These are phyloP conservation scores for Endocalyx cinctus DNA, from an alignment of 2,329 filamentous ascomycete species.

Conservation along the genomic window DNA sequence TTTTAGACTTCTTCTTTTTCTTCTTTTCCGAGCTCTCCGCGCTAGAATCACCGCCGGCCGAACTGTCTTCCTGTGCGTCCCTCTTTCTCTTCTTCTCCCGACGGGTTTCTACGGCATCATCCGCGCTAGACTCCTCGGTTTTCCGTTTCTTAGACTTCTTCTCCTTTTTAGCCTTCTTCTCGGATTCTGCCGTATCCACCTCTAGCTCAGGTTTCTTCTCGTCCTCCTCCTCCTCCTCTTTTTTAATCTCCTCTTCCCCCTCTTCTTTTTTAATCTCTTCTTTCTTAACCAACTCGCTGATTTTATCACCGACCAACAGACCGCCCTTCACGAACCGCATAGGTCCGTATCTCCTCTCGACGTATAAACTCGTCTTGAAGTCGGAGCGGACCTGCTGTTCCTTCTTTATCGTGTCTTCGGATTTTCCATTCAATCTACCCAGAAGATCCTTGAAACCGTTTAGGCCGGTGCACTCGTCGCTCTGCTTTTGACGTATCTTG, in stretches of 20 bases:
- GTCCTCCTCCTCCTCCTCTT: constrained; percentile 13
- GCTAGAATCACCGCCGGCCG: constrained; percentile 11
- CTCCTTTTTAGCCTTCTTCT: constrained; percentile 33
- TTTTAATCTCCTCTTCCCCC: constrained; percentile 29
- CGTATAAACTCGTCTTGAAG: constrained; percentile 67
- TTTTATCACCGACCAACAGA: constrained; percentile 55
- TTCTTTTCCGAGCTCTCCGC: constrained; percentile 15
- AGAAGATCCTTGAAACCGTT: constrained; percentile 83
- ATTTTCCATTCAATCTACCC: constrained; percentile 84
- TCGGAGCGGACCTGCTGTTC: constrained; percentile 66
- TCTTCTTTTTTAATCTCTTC: constrained; percentile 21
- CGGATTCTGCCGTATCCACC: constrained; percentile 15
- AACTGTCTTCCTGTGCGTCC: constrained; percentile 15
- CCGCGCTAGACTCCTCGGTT: constrained; percentile 26
- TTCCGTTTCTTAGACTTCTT: constrained; percentile 41
- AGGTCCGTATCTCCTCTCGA: constrained; percentile 69
- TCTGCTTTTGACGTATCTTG: constrained; percentile 56
- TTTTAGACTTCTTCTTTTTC: constrained; percentile 24
- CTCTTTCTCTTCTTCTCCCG: constrained; percentile 36
- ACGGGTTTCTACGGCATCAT: constrained; percentile 29
- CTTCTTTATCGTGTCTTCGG: constrained; percentile 64
- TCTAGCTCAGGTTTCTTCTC: too few species aligned
- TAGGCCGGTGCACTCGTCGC: constrained; percentile 77
- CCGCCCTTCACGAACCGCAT: constrained; percentile 90
- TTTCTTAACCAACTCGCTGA: constrained; percentile 39